These are phyloP conservation scores for Myxozyma udenii DNA, from an alignment of 805 yeast genomes.

Conservation along the genomic window DNA sequence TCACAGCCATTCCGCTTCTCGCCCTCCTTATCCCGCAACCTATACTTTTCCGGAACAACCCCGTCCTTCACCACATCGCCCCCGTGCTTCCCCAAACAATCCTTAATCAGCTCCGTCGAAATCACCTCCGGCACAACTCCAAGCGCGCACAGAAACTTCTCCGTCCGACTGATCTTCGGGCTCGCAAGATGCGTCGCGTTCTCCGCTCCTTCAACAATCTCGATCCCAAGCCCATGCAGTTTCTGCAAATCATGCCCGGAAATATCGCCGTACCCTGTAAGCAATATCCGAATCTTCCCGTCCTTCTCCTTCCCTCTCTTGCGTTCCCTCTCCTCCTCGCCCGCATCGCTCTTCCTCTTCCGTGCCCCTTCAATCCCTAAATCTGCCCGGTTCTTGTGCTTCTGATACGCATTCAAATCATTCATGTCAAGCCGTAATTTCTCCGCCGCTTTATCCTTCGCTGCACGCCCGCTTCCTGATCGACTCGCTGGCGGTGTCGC, in stretches of 20 bases:
- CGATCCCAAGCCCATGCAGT: conserved; percentile 56
- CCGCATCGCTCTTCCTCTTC: conserved; percentile 8
- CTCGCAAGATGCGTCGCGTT: conserved; percentile 57
- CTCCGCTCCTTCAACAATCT: conserved; percentile 42
- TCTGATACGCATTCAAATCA: conserved; percentile 62
- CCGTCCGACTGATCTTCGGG: conserved; percentile 80
- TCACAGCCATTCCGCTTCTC: conserved; percentile 35
- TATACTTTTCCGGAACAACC: conserved; percentile 32
- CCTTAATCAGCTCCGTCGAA: conserved; percentile 31
- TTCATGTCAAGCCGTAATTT: conserved; percentile 67
- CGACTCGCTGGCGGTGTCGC: neutral
- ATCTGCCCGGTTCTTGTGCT: conserved; percentile 48
- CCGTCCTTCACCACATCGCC: neutral
- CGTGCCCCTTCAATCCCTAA: neutral
- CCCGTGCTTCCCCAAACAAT: conserved; percentile 12
- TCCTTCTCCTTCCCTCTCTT: conserved; percentile 35
- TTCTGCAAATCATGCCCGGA: conserved; percentile 10
- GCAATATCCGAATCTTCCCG: conserved; percentile 31
- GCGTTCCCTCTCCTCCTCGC: conserved; percentile 26
- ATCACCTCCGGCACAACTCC: conserved; percentile 45
- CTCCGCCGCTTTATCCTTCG: conserved; percentile 62
- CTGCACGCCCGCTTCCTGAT: conserved; percentile 39
- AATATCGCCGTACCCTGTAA: conserved; percentile 29
- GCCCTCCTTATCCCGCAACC: conserved; percentile 33
- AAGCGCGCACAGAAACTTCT: conserved; percentile 73